Evolutionary conservation across 345 rosid genomes (phyloP).

Genomic region (Lepidium africanum): DNA sequence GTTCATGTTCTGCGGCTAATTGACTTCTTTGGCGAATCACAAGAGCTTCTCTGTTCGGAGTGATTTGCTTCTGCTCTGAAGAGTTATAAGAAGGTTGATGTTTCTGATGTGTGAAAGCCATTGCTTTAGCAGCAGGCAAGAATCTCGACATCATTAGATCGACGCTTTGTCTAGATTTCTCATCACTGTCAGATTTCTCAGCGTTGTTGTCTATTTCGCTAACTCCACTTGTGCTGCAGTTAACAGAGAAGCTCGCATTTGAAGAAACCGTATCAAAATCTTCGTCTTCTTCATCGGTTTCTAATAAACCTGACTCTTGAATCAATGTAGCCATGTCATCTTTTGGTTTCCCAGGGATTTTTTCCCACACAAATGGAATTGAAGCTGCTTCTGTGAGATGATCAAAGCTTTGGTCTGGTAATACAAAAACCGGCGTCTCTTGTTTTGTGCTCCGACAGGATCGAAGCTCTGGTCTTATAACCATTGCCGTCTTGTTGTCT

Average conservation of each 20-base stretch:
- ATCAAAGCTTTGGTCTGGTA: constrained; percentile 42
- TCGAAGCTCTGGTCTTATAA: constrained; percentile 34
- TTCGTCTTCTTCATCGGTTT: constrained; percentile 35
- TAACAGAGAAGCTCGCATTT: constrained; percentile 50
- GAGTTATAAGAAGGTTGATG: constrained; percentile 44
- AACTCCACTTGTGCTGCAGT: constrained; percentile 50
- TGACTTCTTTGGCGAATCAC: constrained; percentile 25
- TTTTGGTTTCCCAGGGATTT: constrained; percentile 74
- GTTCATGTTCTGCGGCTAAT: constrained; percentile 23
- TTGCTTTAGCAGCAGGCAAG: constrained; percentile 96
- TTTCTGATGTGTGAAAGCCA: constrained; percentile 50
- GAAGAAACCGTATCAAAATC: constrained; percentile 52
- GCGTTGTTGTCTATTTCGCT: constrained; percentile 25
- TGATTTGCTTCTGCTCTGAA: constrained; percentile 46
- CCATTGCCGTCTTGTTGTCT: not conserved
- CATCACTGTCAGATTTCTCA: constrained; percentile 30
- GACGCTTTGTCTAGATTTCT: constrained; percentile 33
- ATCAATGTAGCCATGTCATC: constrained; percentile 26
- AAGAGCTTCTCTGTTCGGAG: constrained; percentile 37
- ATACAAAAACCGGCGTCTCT: constrained; percentile 21
- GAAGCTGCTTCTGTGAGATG: constrained; percentile 83
- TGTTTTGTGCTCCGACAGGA: constrained; percentile 23
- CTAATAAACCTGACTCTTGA: constrained; percentile 26
- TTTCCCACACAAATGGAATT: constrained; percentile 85
- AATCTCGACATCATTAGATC: constrained; percentile 93